Percentiles rank a stretch among this genome's conserved stretches.
phyloP scores from a whole-genome alignment of 1,139 yeast genomes.

The Debaryomyces udenii region DNA sequence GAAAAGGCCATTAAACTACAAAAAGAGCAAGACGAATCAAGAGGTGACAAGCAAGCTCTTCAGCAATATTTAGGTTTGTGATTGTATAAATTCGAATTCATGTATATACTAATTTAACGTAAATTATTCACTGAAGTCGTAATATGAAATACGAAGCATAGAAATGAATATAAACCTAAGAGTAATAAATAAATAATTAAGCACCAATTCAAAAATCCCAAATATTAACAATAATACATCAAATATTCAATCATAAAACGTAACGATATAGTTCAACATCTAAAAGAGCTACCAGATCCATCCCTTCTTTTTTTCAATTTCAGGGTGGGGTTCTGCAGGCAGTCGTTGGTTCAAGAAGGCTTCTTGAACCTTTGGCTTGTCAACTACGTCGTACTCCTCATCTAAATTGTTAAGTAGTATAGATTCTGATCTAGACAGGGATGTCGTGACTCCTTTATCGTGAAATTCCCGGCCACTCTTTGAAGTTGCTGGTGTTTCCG shows the following conservation, averaged over 20 bases:
- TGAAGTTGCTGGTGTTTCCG: not conserved
- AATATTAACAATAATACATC: conserved; percentile 15
- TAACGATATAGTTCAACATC: conserved; percentile 4
- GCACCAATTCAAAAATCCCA: conserved; percentile 9
- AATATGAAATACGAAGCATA: not conserved
- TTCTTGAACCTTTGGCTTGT: conserved; percentile 27
- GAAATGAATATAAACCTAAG: conserved; percentile 3
- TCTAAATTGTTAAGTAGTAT: conserved; percentile 13
- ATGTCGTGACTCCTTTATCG: not conserved
- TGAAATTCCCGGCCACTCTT: not conserved
- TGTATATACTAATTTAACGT: conserved; percentile 13
- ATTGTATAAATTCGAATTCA: conserved; percentile 10
- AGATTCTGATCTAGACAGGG: conserved; percentile 7
- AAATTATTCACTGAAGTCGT: conserved; percentile 1
- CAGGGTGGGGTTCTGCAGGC: conserved; percentile 9
- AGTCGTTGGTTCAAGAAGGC: conserved; percentile 14
- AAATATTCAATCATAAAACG: conserved; percentile 4
- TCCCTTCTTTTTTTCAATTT: conserved; percentile 22
- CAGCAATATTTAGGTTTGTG: conserved; percentile 27
- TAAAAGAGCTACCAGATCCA: conserved; percentile 32
- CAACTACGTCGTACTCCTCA: conserved; percentile 50
- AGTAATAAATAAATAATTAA: conserved; percentile 12
- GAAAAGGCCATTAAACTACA: conserved; percentile 38
- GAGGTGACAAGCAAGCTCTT: conserved; percentile 37
- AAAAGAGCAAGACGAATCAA: conserved; percentile 25